Percentiles rank a stretch among this genome's conserved stretches.
These are phyloP conservation scores for Solanum virginianum DNA, from an alignment of 257 asterid genomes.

Conservation along the genomic window DNA sequence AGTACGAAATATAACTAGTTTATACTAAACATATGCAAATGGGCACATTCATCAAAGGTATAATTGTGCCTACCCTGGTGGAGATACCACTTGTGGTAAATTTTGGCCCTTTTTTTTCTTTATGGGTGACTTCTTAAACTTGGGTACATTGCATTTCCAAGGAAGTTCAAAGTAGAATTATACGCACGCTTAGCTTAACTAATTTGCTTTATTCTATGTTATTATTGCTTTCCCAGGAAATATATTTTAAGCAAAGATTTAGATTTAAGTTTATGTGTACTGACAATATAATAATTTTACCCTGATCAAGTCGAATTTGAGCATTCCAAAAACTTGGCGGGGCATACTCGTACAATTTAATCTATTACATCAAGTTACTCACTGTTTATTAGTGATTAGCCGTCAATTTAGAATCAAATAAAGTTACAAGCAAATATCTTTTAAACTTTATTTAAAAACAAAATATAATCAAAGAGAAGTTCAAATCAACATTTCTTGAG, in stretches of 20 bases:
- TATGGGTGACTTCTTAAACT: neutral
- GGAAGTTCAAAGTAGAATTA: neutral
- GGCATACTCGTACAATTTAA: neutral
- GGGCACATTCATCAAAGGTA: slow-evolving; percentile 4
- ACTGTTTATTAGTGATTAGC: neutral
- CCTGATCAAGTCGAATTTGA: neutral
- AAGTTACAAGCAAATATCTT: neutral
- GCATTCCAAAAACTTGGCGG: neutral
- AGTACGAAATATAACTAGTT: slow-evolving; percentile 2
- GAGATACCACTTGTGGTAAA: slow-evolving; percentile 6
- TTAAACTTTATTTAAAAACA: neutral
- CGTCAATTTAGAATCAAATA: neutral
- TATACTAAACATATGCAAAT: neutral
- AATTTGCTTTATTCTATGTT: neutral
- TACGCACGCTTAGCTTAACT: neutral
- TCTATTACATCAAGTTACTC: neutral
- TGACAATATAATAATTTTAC: neutral
- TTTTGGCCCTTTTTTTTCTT: neutral
- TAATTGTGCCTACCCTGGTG: neutral
- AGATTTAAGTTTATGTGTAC: neutral
- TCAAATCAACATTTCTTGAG: neutral
- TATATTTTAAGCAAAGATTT: neutral
- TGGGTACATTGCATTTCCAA: neutral
- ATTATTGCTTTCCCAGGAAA: neutral
- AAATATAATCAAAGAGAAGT: neutral